Conservation (phyloP, 2,329 filamentous ascomycete genomes). For the Cytospora leucostoma region DNA sequence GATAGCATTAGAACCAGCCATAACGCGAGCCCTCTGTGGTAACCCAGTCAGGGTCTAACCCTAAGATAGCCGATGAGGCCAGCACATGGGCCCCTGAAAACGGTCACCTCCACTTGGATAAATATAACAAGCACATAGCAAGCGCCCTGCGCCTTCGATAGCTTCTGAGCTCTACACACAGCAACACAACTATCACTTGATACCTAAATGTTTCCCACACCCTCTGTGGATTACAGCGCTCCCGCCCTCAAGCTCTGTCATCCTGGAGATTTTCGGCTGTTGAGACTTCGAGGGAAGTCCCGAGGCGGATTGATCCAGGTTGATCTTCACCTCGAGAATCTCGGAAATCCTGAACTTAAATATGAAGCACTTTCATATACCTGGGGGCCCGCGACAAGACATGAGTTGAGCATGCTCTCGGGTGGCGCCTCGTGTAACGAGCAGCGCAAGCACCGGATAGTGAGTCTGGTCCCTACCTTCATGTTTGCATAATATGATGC, state of each 20-base stretch:
- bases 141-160: no score
- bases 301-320: background rate
- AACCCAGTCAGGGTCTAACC: no score
- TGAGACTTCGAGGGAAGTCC: background rate
- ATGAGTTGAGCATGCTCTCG: background rate
- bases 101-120: no score
- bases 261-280: background rate
- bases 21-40: no score
- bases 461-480: background rate
- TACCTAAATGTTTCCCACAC: background rate
- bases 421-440: background rate
- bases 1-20: no score
- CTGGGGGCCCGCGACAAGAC: conserved; percentile 2
- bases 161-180: no score
- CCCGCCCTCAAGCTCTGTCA: background rate
- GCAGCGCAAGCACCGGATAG: background rate
- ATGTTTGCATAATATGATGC: background rate
- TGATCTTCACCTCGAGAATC: background rate
- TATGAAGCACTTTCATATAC: conserved; percentile 5
- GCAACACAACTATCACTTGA: background rate
- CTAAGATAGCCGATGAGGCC: no score
- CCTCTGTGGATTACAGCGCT: background rate
- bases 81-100: no score
- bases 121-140: no score
- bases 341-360: background rate